Evolutionary conservation across 768 basidiomycete species (phyloP).

Genomic region (Mycena vitilis): DNA sequence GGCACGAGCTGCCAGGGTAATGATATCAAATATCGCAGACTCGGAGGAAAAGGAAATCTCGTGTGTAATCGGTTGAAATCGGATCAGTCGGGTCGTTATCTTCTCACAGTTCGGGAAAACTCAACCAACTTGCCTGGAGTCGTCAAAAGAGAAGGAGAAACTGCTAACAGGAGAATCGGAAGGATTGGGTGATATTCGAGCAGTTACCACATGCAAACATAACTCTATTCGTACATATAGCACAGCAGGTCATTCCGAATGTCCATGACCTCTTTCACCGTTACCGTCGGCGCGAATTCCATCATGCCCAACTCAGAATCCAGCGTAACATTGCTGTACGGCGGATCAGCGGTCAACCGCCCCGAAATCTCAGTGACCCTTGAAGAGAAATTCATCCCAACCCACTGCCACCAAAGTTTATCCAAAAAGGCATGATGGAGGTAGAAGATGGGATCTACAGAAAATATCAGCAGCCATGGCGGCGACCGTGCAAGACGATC

Average conservation of each 20-base stretch:
- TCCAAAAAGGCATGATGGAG: constrained; percentile 54
- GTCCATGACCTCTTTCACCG: constrained; percentile 48
- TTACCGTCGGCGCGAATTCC: constrained; percentile 40
- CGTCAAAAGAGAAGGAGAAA: too few relatives aligned
- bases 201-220: not conserved
- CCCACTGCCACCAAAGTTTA: constrained; percentile 57
- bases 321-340: constrained; percentile 47
- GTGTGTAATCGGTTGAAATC: too few relatives aligned
- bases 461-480: not conserved
- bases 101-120: too few relatives aligned
- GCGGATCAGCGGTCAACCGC: constrained; percentile 43
- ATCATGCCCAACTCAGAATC: constrained; percentile 45
- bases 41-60: too few relatives aligned
- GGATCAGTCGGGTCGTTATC: too few relatives aligned
- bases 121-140: too few relatives aligned
- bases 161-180: too few relatives aligned
- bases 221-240: constrained; percentile 43
- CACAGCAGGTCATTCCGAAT: constrained; percentile 42
- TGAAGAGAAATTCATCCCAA: constrained; percentile 37
- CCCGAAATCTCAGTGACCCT: constrained; percentile 52
- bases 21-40: too few relatives aligned
- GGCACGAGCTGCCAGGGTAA: too few relatives aligned
- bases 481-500: not conserved
- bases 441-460: constrained; percentile 53
- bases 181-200: too few relatives aligned